Base-by-base conservation (phyloP, 2,329 filamentous ascomycete species). In the Colletotrichum limetticola region DNA sequence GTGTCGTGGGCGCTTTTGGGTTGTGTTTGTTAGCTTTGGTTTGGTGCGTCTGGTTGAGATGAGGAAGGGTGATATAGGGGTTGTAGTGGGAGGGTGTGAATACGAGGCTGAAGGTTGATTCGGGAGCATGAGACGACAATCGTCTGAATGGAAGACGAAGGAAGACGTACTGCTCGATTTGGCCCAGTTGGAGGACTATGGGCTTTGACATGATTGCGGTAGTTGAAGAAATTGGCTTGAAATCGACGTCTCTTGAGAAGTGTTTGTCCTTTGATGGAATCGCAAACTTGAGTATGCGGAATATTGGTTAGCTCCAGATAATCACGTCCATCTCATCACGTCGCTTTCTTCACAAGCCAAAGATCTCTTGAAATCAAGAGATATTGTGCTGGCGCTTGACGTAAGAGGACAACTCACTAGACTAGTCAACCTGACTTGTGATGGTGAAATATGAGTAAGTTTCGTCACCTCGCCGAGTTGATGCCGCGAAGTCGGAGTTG, bases 1-100 rank as follows among this genome's bases (percentile, higher is more conserved):
- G 89, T 85, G 53, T 89, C 84, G 72, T 91, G 86, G 53, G 93
- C 94, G 79, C 92, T 94, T 79, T n/a, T 1, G 28, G 42, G 16
- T 26, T n/a, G 49, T 42, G 37, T 30, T 3, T 19, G 37, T 16
- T 24, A 19, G 19, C n/a, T 5, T 60, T 16, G 22, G n/a, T 22
- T 22, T 30, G 7, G 30, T 11, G 37, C 16, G 4, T 26, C n/a
- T 16, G 42, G 19, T 49, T 30, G 60, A 52, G n/a, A 19, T 7
- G n/a, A 26, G 19, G 26, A 52, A n/a, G 7, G 12, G 8, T n/a
- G 61, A 14, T 7, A 7, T 19, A 16, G 14, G 6, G 12, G 22
- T 7, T 11, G 5, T 4, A 1, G 9, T 19, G 5, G n/a, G 32
- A 65, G 19, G 22, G 9, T 19, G 59, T 35, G 49, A 12, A 24